Base-by-base conservation (phyloP, 2,329 filamentous ascomycete genomes). In the Fusarium pseudonygamai region DNA sequence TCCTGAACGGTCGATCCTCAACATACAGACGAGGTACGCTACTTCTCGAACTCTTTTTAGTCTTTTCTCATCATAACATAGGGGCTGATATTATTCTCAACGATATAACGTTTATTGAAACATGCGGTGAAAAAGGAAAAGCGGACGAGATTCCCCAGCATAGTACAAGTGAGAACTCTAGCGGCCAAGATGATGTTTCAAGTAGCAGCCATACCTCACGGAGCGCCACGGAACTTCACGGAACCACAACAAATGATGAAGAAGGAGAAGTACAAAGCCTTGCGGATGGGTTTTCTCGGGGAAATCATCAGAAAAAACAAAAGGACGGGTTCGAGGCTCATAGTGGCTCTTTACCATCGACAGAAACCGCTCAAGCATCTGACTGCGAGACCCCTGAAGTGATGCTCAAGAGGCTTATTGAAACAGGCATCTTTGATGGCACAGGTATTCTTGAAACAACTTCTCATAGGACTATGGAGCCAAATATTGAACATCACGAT, bases 1-100 rank as follows among this genome's bases (percentile, higher is more conserved):
- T 82, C 59, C 42, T 78, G 12, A 83, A 84, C 46, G 80, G 78
- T 10, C 76, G 79, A 43, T 76, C 71, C 32, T 78, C 78, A 11
- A 64, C 42, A 15, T 52, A 62, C 20, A 58, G 53, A 18, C 60
- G 70, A 52, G 59, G 78, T 80, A 67, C 45, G 75, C 71, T 24
- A 18, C n/a, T 11, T n/a, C 43, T n/a, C 2, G 28, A 10, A 11
- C 14, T 10, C 32, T 4, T 28, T 16, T 22, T 24, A 20, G 20
- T 24, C 28, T 18, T 46, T 49, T 36, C 63, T 70, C 42, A 72
- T 7, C 30, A 56, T 14, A 37, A 12, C 12, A 22, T 34, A 78
- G 88, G 89, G 34, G 79, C 84, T 9, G 87, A 90, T 67, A 82
- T 90, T 24, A 81, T 82, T 3, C 90, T 89, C 69, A 87, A 87